phyloP scores from a whole-genome alignment of 345 rosid species.

The Conringia planisiliqua region DNA sequence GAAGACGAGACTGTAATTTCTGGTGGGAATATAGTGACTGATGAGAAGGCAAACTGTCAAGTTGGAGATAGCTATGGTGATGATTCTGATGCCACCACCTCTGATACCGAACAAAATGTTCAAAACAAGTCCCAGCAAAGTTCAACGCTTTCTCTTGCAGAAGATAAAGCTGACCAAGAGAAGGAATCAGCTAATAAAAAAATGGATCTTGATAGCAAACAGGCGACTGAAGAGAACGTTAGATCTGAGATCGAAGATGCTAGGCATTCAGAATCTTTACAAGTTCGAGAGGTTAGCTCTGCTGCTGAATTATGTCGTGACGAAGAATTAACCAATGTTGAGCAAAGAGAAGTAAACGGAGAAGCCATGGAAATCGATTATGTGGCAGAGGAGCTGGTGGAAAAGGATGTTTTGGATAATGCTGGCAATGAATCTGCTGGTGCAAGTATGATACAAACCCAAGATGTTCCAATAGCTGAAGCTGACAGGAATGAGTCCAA shows the following conservation, averaged over 20 bases:
- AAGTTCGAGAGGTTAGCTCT: not conserved
- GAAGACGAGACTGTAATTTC: not conserved
- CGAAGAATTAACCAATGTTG: slow-evolving; percentile 25
- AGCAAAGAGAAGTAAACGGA: slow-evolving; percentile 29
- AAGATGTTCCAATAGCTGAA: slow-evolving; percentile 29
- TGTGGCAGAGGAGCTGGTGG: slow-evolving; percentile 43
- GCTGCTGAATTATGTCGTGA: slow-evolving; percentile 15
- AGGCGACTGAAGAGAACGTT: not conserved
- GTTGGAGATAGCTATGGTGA: not conserved
- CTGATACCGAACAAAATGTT: not conserved
- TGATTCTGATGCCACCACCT: not conserved
- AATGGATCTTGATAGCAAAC: slow-evolving; percentile 5
- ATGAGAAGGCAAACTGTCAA: not conserved
- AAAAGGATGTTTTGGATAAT: slow-evolving; percentile 40
- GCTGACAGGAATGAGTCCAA: slow-evolving; percentile 31
- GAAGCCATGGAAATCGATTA: slow-evolving; percentile 56
- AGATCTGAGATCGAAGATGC: not conserved
- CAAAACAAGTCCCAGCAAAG: not conserved
- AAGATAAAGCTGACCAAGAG: not conserved
- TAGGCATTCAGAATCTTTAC: slow-evolving; percentile 4
- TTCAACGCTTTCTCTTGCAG: slow-evolving; percentile 6
- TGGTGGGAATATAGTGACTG: not conserved
- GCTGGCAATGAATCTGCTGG: slow-evolving; percentile 41
- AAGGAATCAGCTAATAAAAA: not conserved
- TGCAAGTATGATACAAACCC: slow-evolving; percentile 29